phyloP scores from a whole-genome alignment of 2,329 filamentous ascomycete genomes.

The Amauroascus niger region DNA sequence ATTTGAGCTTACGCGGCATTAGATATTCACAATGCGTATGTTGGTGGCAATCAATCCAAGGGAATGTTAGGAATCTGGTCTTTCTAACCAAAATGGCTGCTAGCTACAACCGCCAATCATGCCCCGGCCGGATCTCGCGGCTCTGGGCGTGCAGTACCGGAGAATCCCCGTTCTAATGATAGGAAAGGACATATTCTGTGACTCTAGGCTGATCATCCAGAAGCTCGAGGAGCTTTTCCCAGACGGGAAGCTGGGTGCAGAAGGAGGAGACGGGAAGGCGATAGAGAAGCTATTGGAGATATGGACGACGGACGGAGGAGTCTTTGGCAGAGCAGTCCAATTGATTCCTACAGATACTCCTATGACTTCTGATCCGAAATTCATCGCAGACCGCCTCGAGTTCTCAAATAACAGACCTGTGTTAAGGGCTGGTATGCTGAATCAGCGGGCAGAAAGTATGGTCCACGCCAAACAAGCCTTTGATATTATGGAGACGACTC shows the following conservation, averaged over 20 bases:
- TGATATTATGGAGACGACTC: slow-evolving; percentile 49
- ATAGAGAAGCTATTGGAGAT: slow-evolving; percentile 48
- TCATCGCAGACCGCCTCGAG: slow-evolving; percentile 49
- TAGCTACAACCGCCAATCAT: slow-evolving; percentile 57
- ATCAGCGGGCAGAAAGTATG: slow-evolving; percentile 47
- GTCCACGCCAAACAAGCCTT: slow-evolving; percentile 47
- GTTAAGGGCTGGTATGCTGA: slow-evolving; percentile 31
- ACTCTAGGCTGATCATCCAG: slow-evolving; percentile 57
- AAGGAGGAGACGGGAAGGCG: slow-evolving; percentile 36
- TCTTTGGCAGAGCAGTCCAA: slow-evolving; percentile 47
- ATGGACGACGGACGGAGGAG: slow-evolving; percentile 46
- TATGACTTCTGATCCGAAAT: slow-evolving; percentile 48
- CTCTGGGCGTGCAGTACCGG: slow-evolving; percentile 55
- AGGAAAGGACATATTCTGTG: slow-evolving; percentile 58
- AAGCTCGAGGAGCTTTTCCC: slow-evolving; percentile 53
- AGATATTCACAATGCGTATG: slow-evolving; percentile 58
- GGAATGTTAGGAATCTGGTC: background rate
- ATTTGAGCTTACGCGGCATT: slow-evolving; percentile 56
- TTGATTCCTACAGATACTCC: slow-evolving; percentile 51
- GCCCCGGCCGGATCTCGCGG: slow-evolving; percentile 55
- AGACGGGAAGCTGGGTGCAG: slow-evolving; percentile 32
- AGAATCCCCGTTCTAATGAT: slow-evolving; percentile 60
- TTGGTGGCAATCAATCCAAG: slow-evolving; percentile 17
- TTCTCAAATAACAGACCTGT: slow-evolving; percentile 37
- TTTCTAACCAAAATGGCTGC: slow-evolving; percentile 4